These are phyloP conservation scores for Xylaria longipes DNA, from an alignment of 495 filamentous ascomycete species.

Conservation along the genomic window DNA sequence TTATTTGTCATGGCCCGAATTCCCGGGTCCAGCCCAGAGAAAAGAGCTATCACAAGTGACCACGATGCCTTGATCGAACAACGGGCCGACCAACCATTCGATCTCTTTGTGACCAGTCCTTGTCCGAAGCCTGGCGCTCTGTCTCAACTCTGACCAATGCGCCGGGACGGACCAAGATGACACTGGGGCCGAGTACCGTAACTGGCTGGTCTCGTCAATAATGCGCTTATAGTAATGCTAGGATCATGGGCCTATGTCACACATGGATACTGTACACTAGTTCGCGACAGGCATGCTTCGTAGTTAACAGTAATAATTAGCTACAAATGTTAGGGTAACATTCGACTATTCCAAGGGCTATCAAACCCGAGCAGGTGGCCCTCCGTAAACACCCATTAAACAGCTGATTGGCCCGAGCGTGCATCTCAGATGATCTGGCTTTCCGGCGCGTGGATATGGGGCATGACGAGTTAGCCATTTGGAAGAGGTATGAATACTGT, in stretches of 20 bases:
- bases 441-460: neutral
- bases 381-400: neutral
- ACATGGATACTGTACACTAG: neutral
- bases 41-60: neutral
- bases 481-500: neutral
- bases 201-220: neutral
- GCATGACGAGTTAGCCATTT: slow-evolving; percentile 5
- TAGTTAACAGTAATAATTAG: neutral
- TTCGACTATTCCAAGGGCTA: neutral
- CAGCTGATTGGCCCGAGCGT: neutral
- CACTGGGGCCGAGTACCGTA: neutral
- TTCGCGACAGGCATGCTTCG: slow-evolving; percentile 7
- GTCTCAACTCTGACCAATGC: slow-evolving; percentile 9
- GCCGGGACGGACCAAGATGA: neutral
- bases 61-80: slow-evolving; percentile 3
- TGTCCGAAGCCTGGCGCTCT: neutral
- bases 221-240: neutral
- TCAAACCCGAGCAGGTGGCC: slow-evolving; percentile 8
- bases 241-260: neutral
- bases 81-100: slow-evolving; percentile 9
- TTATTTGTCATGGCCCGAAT: slow-evolving; percentile 25
- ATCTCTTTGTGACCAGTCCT: slow-evolving; percentile 1
- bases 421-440: slow-evolving; percentile 17
- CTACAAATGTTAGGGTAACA: neutral
- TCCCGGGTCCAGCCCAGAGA: slow-evolving; percentile 18